These are phyloP conservation scores for Pestalotiopsis sp. DNA, from an alignment of 2,329 filamentous ascomycete genomes.

Conservation along the genomic window DNA sequence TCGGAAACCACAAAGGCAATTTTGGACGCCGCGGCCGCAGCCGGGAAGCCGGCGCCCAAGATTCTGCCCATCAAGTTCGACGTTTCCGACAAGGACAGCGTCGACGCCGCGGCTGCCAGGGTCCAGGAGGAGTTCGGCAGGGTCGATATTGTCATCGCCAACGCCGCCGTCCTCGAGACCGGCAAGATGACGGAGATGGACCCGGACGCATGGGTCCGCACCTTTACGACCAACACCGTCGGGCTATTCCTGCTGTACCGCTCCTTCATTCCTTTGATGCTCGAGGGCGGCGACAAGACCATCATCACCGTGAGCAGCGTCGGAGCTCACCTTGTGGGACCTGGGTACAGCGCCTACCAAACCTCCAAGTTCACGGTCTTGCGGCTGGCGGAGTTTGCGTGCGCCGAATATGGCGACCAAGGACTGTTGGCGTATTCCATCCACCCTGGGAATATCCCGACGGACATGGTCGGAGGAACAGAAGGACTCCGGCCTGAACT, in stretches of 20 bases:
- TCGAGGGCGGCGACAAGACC: constrained; percentile 31
- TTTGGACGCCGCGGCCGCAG: constrained; percentile 23
- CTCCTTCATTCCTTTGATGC: constrained; percentile 45
- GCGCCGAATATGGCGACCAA: constrained; percentile 40
- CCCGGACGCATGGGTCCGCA: constrained; percentile 37
- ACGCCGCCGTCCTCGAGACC: constrained; percentile 18
- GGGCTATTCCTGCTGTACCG: constrained; percentile 47
- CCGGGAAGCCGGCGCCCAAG: constrained; percentile 26
- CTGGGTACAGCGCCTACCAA: constrained; percentile 41
- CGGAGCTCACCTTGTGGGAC: constrained; percentile 32
- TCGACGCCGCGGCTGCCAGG: constrained; percentile 23
- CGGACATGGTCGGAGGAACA: constrained; percentile 29
- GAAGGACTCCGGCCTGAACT: neutral
- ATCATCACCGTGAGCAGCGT: constrained; percentile 45
- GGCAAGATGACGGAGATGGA: constrained; percentile 26
- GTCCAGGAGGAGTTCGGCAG: constrained; percentile 8
- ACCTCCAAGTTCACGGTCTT: constrained; percentile 45
- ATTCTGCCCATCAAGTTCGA: constrained; percentile 35
- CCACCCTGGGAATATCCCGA: constrained; percentile 43
- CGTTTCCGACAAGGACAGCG: constrained; percentile 31
- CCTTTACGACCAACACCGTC: constrained; percentile 49
- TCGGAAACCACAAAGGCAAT: constrained; percentile 25
- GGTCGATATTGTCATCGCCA: constrained; percentile 8
- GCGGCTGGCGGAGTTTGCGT: constrained; percentile 46
- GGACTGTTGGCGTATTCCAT: constrained; percentile 42